Conservation (phyloP, 768 basidiomycete species). For the Trichaptum fuscoviolaceum region DNA sequence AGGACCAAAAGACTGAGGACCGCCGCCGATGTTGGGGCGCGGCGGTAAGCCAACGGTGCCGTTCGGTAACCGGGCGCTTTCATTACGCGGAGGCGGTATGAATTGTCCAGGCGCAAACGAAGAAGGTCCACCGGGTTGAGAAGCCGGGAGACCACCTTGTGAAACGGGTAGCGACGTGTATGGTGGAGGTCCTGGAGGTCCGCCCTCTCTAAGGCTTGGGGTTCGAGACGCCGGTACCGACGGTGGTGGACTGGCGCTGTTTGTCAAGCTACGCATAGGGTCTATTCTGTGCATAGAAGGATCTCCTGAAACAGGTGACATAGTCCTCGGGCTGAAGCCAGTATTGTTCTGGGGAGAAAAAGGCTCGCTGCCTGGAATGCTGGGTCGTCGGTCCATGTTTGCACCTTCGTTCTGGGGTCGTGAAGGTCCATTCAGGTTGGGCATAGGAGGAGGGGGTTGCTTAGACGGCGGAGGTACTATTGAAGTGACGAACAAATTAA, state of each 20-base stretch:
- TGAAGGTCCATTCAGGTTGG: constrained; percentile 26
- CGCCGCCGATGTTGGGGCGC: not conserved
- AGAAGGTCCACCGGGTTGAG: constrained; percentile 13
- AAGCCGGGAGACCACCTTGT: not conserved
- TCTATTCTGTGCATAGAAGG: not conserved
- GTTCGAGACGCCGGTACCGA: not conserved
- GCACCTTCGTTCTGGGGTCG: not conserved
- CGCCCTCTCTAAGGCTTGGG: not conserved
- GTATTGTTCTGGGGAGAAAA: not conserved
- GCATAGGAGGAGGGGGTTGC: constrained; percentile 64
- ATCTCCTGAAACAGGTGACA: not conserved
- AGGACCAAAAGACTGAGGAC: constrained; percentile 13
- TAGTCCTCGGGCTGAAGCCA: not conserved
- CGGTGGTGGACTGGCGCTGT: not conserved
- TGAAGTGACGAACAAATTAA: constrained; percentile 8
- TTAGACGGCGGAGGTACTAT: constrained; percentile 55
- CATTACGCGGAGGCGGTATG: constrained; percentile 34
- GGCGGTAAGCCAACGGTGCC: not conserved
- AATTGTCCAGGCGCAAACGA: constrained; percentile 32
- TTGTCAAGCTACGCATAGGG: not conserved
- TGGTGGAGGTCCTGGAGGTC: not conserved
- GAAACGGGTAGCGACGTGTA: not conserved
- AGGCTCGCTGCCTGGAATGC: not conserved
- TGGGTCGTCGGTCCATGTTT: not conserved
- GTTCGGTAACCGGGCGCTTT: constrained; percentile 16